Evolutionary conservation across 257 asterid species (phyloP), one percentile per base, ranked within the genome.

Genomic region (Solanum ossicruentum): DNA sequence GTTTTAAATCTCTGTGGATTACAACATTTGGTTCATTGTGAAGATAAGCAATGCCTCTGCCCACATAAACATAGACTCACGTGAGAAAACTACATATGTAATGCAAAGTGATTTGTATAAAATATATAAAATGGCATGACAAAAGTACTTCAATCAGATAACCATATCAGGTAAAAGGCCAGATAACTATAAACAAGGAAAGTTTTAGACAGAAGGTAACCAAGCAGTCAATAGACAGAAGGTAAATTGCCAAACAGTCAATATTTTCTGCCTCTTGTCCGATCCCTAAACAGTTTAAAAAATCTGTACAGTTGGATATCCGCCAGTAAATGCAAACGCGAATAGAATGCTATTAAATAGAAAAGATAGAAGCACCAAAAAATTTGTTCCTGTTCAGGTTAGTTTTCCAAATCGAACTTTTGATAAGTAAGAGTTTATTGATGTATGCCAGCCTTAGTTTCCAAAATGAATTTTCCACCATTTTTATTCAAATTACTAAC

Each of bases 11-110:
- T 90, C 99, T 90, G 92, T 97, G 99, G 88, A 97, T 90, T 51
- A 97, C 82, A 20, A 95, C 99, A 90, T 97, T 97, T 84, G 99
- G 99, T 88, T 97, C 98, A 65, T 91, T 93, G 85, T 97, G 99
- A 90, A 97, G 98, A 95, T 95, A 97, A 77, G 99, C 97, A 95
- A 97, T 94, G 91, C 99, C 99, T 88, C 99, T 95, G 95, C 84
- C 83, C 84, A 83, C 85, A 87, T 73, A 87, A 88, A 83, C 67
- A 84, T 67, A 82, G 84, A 57, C 61, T 67, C 72, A 32, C 21
- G 60, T 7, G 82, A 43, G 39, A 47, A 63, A 71, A 71, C 80
- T 20, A 43, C 45, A 28, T 66, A 66, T 71, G 80, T 3, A 71
- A 41, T 43, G 56, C 12, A 0, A 20, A 66, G 45, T 66, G 73